Conservation (phyloP, 2,329 filamentous ascomycete species). For the Cladorrhinum sp. region DNA sequence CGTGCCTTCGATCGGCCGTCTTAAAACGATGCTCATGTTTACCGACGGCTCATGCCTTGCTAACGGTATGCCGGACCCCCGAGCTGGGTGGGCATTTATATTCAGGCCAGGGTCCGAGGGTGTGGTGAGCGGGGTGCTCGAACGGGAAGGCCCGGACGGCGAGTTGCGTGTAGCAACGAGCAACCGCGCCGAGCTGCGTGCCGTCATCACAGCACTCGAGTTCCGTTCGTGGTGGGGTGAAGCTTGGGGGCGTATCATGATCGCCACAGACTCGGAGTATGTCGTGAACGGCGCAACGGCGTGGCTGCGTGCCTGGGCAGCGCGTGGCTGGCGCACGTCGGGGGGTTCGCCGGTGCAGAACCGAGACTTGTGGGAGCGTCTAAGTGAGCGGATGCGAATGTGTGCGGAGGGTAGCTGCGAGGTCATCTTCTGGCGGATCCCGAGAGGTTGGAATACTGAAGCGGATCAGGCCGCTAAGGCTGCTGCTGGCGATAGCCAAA, state of each 20-base stretch:
- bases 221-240: constrained; percentile 2
- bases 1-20: neutral
- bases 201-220: constrained; percentile 8
- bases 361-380: constrained; percentile 6
- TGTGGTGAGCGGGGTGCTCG: constrained; percentile 36
- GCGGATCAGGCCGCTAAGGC: neutral
- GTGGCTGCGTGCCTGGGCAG: neutral
- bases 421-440: constrained; percentile 8
- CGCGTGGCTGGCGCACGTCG: neutral
- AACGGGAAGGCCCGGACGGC: constrained; percentile 41
- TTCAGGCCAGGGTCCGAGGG: neutral
- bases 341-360: neutral
- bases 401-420: neutral
- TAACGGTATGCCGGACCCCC: constrained; percentile 3
- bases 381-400: neutral
- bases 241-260: constrained; percentile 1
- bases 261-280: constrained; percentile 7
- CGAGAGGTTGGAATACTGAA: neutral
- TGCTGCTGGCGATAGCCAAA: neutral
- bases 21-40: constrained; percentile 3
- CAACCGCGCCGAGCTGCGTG: constrained; percentile 9
- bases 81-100: constrained; percentile 10
- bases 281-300: constrained; percentile 1
- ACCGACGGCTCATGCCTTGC: constrained; percentile 8
- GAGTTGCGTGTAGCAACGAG: constrained; percentile 4